A percentile compares a stretch with the other conserved stretches of the same genome.
Evolutionary conservation across 1,284 basidiomycete species (phyloP).

Genomic region (Fomes fomentarius): DNA sequence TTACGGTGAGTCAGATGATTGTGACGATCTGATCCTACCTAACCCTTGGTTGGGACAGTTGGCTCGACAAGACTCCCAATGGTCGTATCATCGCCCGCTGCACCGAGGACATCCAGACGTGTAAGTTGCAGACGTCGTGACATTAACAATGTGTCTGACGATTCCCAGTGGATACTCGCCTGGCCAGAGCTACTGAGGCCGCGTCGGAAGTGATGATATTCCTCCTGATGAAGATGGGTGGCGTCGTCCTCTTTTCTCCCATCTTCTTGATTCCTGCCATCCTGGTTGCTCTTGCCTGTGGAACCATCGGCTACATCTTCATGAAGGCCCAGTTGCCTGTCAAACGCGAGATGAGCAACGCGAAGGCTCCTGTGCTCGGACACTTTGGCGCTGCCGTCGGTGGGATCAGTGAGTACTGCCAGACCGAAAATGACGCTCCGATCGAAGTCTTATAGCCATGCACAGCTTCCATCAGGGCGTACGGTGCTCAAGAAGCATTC

Average conservation of each 20-base stretch:
- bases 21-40: constrained; percentile 8
- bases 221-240: constrained; percentile 42
- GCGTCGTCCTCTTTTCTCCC: constrained; percentile 50
- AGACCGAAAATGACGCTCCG: background rate
- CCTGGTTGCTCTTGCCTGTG: constrained; percentile 45
- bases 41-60: constrained; percentile 44
- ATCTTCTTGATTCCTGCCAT: constrained; percentile 42
- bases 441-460: too few species aligned
- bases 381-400: constrained; percentile 71
- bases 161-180: too few species aligned
- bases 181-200: background rate
- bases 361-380: constrained; percentile 65
- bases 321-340: constrained; percentile 76
- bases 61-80: constrained; percentile 60
- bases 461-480: constrained; percentile 66
- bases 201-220: constrained; percentile 29
- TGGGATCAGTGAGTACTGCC: constrained; percentile 58
- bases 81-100: constrained; percentile 63
- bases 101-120: constrained; percentile 57
- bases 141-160: too few species aligned
- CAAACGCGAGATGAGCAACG: constrained; percentile 76
- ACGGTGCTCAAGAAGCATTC: constrained; percentile 54
- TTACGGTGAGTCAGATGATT: constrained; percentile 39
- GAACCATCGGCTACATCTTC: constrained; percentile 51
- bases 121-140: constrained; percentile 19